Conservation (phyloP, 345 rosid genomes). For the Trapa bicornis region DNA sequence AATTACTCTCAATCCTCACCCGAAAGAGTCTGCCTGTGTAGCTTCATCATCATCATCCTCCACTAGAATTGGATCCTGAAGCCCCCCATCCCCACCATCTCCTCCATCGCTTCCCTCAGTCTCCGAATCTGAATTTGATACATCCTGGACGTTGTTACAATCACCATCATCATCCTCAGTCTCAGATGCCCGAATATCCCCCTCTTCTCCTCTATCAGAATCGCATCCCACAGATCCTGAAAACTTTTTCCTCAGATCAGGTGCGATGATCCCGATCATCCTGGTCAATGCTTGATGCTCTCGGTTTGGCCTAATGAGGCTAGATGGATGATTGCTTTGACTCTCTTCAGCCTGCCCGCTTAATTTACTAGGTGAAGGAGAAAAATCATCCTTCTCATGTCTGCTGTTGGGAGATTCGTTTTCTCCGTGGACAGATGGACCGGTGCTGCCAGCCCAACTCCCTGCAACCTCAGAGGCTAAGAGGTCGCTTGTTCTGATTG, state of each 20-base stretch:
- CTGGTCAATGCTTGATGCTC: conserved; percentile 40
- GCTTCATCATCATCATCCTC: conserved; percentile 49
- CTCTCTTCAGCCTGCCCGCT: conserved; percentile 37
- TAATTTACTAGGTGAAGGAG: conserved; percentile 26
- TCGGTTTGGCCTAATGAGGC: conserved; percentile 16
- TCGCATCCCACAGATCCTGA: conserved; percentile 17
- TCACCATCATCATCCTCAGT: conserved; percentile 14
- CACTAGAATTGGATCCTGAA: conserved; percentile 14
- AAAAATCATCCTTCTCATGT: conserved; percentile 30
- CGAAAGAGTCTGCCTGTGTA: conserved; percentile 17
- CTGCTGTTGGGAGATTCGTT: conserved; percentile 45
- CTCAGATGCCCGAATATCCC: conserved; percentile 23
- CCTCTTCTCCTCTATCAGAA: conserved; percentile 16
- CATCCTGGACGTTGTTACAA: conserved; percentile 3
- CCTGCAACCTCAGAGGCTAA: conserved; percentile 78
- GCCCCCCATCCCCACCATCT: conserved; percentile 21
- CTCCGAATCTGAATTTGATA: neutral
- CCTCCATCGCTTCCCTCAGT: conserved; percentile 12
- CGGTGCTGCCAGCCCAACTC: conserved; percentile 82
- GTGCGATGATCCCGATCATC: conserved; percentile 57
- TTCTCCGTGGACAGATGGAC: conserved; percentile 70
- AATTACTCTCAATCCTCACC: neutral
- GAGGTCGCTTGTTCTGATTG: conserved; percentile 67
- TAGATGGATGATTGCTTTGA: conserved; percentile 41
- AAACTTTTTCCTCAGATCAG: conserved; percentile 46